These are phyloP conservation scores for Tolypocladium endophyticum DNA, from an alignment of 2,329 filamentous ascomycete genomes.

Conservation along the genomic window DNA sequence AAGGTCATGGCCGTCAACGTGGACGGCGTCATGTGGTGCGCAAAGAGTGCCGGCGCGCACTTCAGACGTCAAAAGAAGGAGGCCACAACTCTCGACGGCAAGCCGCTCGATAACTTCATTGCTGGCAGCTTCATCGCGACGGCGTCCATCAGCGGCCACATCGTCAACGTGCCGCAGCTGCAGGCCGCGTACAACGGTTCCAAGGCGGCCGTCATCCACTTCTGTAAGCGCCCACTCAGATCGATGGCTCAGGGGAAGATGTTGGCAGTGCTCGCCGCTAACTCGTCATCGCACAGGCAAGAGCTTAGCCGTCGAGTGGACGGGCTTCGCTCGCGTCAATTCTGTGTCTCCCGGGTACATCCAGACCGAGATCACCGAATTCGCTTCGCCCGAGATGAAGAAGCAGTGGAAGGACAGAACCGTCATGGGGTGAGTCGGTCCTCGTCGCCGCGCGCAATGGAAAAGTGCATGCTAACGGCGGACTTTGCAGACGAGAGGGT, in stretches of 20 bases:
- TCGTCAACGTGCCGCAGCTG: constrained; percentile 66
- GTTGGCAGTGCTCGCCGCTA: not conserved
- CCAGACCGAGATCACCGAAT: constrained; percentile 59
- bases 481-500: constrained; percentile 49
- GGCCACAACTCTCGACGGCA: constrained; percentile 51
- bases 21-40: constrained; percentile 70
- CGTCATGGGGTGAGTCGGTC: constrained; percentile 52
- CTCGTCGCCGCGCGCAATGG: not conserved
- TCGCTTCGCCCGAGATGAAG: constrained; percentile 56
- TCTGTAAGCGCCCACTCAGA: constrained; percentile 31
- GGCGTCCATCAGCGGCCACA: constrained; percentile 67
- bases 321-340: constrained; percentile 63
- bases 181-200: constrained; percentile 66
- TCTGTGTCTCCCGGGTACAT: constrained; percentile 68
- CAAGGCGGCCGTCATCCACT: constrained; percentile 53
- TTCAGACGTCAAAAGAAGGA: constrained; percentile 62
- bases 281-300: constrained; percentile 23
- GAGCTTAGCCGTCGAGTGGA: constrained; percentile 67
- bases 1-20: constrained; percentile 62
- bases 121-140: constrained; percentile 68
- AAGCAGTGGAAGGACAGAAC: constrained; percentile 68
- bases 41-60: constrained; percentile 56
- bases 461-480: not conserved
- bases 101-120: constrained; percentile 47
- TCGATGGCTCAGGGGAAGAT: not conserved